These are phyloP conservation scores for Torrubiella hemipterigena DNA, from an alignment of 2,329 filamentous ascomycete genomes.

Conservation along the genomic window DNA sequence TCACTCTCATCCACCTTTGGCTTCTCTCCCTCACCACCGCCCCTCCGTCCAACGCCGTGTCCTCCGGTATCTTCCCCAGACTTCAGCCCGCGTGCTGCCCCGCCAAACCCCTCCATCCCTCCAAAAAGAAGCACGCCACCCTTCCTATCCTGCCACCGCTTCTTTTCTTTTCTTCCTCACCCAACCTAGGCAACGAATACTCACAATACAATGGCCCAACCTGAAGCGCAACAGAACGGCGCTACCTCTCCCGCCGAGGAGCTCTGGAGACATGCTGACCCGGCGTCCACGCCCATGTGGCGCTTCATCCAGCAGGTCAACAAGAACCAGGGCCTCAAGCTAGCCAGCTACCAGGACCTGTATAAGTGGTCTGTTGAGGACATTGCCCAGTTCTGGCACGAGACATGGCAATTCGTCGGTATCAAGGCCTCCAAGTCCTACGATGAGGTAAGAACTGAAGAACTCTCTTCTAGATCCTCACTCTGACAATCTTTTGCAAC, in stretches of 20 bases:
- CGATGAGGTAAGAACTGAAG: conserved; percentile 34
- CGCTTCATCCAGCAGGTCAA: conserved; percentile 60
- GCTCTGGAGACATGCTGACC: conserved; percentile 62
- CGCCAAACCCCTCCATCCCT: not conserved
- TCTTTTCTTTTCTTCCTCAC: not conserved
- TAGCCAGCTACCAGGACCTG: conserved; percentile 61
- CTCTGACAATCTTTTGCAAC: conserved; percentile 2
- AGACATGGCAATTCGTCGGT: conserved; percentile 73
- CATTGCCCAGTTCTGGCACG: conserved; percentile 68
- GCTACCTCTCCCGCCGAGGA: conserved; percentile 21
- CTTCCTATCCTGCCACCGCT: not conserved
- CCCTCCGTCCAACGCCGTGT: not conserved
- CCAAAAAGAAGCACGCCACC: not conserved
- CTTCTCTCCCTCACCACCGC: too few relatives aligned
- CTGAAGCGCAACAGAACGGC: conserved; percentile 2
- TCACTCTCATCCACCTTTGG: too few relatives aligned
- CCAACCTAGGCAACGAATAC: not conserved
- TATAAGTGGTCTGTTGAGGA: conserved; percentile 77
- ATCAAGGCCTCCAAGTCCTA: conserved; percentile 57
- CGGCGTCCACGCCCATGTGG: conserved; percentile 57
- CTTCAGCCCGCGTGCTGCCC: not conserved
- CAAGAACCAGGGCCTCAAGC: conserved; percentile 47
- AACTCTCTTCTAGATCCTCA: not conserved
- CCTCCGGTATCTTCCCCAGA: too few relatives aligned
- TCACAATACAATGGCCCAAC: conserved; percentile 6